Evolutionary conservation across 441 rosid genomes (phyloP), one percentile per base, ranked within the genome.

Genomic region (Geranium incanum): DNA sequence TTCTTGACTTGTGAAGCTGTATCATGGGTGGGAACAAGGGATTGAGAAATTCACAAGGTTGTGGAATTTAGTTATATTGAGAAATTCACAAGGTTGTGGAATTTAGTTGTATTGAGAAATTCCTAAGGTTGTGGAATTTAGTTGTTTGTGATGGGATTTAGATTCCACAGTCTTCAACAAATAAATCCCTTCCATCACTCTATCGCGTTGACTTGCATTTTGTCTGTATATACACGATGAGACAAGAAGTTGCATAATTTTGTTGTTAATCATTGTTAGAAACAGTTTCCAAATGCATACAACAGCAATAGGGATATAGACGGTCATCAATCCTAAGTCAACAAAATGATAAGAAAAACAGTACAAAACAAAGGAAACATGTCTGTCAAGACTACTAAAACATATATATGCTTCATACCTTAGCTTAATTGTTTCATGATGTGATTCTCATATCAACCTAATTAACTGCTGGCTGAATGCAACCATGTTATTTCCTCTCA

Each of bases 401-500:
- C 52, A 45, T 45, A 45, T 45, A 6, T 45, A 45, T 45, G 52
- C 52, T 9, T 45, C 33, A 45, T 45, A 45, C 52, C 52, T 45
- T 45, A 41, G 48, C 48, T 41, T 41, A 41, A 41, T 6, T 41
- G 52, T 45, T 45, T 45, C 52, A 45, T 9, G n/a, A 45, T 45
- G 52, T 45, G 52, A 3, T 11, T 45, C 52, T 11, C 52, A 11
- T 45, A 9, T 45, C 52, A 45, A 45, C 12, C 52, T 45, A 1
- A 45, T 45, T 11, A 45, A 1, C 8, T 50, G 50, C n/a, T 13
- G 37, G 36, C 36, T 45, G n/a, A 38, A 28, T 37, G 18, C 70
- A 68, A n/a, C 67, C 50, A 71, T 73, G 81, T 39, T 74, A 15
- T 5, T 38, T 43, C 72, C 55, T 39, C 75, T 71, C 9, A 36